Evolutionary conservation across 768 basidiomycete genomes (phyloP), one percentile per base, ranked within the genome.

Genomic region (Zangia roseola): DNA sequence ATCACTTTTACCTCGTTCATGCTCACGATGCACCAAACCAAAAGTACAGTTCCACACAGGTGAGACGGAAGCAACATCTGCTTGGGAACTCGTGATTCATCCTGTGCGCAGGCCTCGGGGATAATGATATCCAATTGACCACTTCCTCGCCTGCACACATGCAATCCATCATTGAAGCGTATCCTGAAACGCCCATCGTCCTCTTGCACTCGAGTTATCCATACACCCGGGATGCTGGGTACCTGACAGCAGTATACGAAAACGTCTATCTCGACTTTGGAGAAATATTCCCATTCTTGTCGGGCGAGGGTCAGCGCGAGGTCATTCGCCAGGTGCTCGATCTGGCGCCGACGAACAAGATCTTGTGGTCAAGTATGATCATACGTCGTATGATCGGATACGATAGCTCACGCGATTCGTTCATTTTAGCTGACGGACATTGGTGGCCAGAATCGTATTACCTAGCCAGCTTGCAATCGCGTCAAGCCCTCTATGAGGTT

Each of bases 211-310:
- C 86, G 5, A 76, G 82, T n/a, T 91, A 91, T 58, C 89, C 89
- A 0, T 90, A 78, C 62, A 86, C 81, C 5, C 78, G 83, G 35
- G 88, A 91, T 49, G 88, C 87, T 6, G 87, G 84, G 6, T 91
- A 91, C 64, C 74, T 91, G 42, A 74, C 86, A 0, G 71, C 86
- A 0, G 78, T 85, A 10, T 89, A 89, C 55, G 60, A 71, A 42
- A 91, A 91, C 53, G 88, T 89, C 10, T 90, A 78, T 58, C 70
- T 90, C 38, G 89, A 91, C 64, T 86, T 91, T 61, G 88, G 89
- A 34, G 85, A 87, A 77, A 71, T 89, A 17, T 91, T 88, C 53
- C 87, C 87, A 0, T 70, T 79, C 46, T 69, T 91, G 35, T 84
- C 84, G 0, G 71, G 69, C 0, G 72, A 77, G 6, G 89, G 87